Conservation (phyloP, 805 yeast species). For the Yamadazyma olivae region DNA sequence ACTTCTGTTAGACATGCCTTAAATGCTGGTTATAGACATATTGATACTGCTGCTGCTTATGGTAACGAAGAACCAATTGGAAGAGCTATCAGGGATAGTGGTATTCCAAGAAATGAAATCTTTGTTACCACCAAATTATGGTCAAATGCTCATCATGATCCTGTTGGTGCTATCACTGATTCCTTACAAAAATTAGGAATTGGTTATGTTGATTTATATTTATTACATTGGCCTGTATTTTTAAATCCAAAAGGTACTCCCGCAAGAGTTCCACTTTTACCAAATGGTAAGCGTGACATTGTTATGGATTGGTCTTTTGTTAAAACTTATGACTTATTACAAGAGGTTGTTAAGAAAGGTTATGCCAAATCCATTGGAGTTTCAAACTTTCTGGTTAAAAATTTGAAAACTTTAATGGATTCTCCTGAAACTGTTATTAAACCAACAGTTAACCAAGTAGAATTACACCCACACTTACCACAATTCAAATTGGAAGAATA, state of each 20-base stretch:
- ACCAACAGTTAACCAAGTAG: conserved; percentile 77
- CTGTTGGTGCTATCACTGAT: conserved; percentile 50
- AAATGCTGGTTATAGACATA: too few species aligned
- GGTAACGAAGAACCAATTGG: conserved; percentile 67
- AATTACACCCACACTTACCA: conserved; percentile 50
- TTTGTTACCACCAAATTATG: conserved; percentile 73
- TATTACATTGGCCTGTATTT: conserved; percentile 76
- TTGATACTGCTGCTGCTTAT: conserved; percentile 74
- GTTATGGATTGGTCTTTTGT: conserved; percentile 37
- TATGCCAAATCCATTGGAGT: conserved; percentile 71
- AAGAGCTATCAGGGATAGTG: conserved; percentile 49
- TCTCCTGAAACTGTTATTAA: conserved; percentile 46
- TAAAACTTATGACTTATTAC: conserved; percentile 56
- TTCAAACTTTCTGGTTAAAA: conserved; percentile 60
- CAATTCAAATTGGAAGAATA: conserved; percentile 55
- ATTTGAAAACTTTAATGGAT: conserved; percentile 42
- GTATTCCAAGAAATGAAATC: conserved; percentile 60
- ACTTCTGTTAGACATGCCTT: conserved; percentile 57
- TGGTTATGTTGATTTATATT: conserved; percentile 75
- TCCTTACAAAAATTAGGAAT: conserved; percentile 62
- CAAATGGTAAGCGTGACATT: conserved; percentile 35
- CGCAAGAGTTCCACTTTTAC: conserved; percentile 28
- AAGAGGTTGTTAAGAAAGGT: conserved; percentile 51
- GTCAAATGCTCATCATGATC: conserved; percentile 51
- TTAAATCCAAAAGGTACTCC: conserved; percentile 39